Conservation (phyloP, 345 rosid species). For the Ricinus communis region DNA sequence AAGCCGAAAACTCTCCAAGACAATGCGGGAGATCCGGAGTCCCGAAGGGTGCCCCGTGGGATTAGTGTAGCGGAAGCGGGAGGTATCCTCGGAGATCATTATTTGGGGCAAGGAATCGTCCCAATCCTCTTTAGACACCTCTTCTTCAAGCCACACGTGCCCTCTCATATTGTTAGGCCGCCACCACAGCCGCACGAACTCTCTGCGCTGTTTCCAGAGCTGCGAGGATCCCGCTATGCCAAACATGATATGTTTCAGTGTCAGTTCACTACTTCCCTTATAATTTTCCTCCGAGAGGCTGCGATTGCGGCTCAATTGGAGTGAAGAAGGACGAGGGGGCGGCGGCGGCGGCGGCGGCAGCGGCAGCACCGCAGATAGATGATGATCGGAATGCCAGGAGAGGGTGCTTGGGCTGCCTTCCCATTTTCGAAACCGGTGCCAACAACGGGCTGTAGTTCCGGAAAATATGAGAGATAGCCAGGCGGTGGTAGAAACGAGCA, state of each 20-base stretch:
- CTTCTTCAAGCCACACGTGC: constrained; percentile 84
- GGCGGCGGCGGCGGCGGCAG: neutral
- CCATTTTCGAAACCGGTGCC: constrained; percentile 51
- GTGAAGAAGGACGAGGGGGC: neutral
- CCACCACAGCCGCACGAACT: constrained; percentile 91
- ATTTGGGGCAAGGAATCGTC: constrained; percentile 66
- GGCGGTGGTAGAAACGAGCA: constrained; percentile 62
- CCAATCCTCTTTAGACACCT: constrained; percentile 36
- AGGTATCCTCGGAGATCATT: constrained; percentile 80
- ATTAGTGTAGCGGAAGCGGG: constrained; percentile 85
- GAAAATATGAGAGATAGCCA: constrained; percentile 90
- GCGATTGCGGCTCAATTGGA: constrained; percentile 29
- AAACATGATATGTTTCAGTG: constrained; percentile 58
- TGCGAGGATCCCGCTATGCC: constrained; percentile 92
- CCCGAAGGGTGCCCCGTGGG: constrained; percentile 95
- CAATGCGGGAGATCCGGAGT: constrained; percentile 79
- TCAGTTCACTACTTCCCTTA: constrained; percentile 19
- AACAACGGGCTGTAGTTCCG: constrained; percentile 51
- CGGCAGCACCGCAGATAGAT: neutral
- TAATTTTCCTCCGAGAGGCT: constrained; percentile 32
- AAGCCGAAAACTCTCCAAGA: constrained; percentile 67
- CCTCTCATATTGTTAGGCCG: constrained; percentile 69
- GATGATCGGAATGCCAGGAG: constrained; percentile 14
- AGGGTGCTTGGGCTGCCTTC: constrained; percentile 36
- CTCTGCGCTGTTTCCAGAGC: constrained; percentile 77